Evolutionary conservation across 2,329 filamentous ascomycete species (phyloP).

Genomic region (Xylaria sp.): DNA sequence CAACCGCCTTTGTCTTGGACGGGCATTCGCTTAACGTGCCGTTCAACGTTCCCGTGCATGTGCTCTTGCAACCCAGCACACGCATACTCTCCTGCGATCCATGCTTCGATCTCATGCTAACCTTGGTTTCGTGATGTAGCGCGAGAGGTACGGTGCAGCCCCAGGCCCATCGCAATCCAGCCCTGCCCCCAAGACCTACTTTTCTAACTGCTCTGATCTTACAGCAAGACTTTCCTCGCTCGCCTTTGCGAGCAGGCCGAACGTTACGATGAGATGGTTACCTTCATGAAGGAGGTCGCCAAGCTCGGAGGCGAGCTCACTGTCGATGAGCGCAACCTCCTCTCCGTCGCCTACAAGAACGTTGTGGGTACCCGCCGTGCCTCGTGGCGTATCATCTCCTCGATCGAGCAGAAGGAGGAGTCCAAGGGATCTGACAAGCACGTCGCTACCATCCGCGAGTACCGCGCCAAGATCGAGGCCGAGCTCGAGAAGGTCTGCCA

Average conservation of each 20-base stretch:
- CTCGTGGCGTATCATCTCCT: constrained; percentile 98
- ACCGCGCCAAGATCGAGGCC: constrained; percentile 96
- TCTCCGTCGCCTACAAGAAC: constrained; percentile 99
- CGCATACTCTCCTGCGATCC: constrained; percentile 21
- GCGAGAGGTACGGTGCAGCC: constrained; percentile 58
- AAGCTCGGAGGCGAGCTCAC: constrained; percentile 76
- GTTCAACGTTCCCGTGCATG: constrained; percentile 5
- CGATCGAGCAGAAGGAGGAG: constrained; percentile 99
- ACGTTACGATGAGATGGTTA: constrained; percentile 99
- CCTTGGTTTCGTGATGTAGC: constrained; percentile 42
- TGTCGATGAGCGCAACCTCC: constrained; percentile 97
- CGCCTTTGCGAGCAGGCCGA: constrained; percentile 99
- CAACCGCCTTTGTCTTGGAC: constrained; percentile 9
- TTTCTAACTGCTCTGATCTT: constrained; percentile 21
- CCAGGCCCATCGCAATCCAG: constrained; percentile 10
- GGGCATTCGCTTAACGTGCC: neutral
- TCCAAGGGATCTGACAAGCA: constrained; percentile 97
- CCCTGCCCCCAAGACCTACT: neutral
- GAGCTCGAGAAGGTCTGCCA: constrained; percentile 98
- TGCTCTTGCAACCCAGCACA: neutral
- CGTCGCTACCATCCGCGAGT: constrained; percentile 87
- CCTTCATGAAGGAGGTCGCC: constrained; percentile 99
- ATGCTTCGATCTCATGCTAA: constrained; percentile 25
- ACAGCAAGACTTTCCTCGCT: constrained; percentile 98
- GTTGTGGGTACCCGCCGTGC: constrained; percentile 96